Percentiles rank a stretch among this genome's conserved stretches.
Conservation (phyloP, 768 basidiomycete species). For the Pleurotus tuoliensis region DNA sequence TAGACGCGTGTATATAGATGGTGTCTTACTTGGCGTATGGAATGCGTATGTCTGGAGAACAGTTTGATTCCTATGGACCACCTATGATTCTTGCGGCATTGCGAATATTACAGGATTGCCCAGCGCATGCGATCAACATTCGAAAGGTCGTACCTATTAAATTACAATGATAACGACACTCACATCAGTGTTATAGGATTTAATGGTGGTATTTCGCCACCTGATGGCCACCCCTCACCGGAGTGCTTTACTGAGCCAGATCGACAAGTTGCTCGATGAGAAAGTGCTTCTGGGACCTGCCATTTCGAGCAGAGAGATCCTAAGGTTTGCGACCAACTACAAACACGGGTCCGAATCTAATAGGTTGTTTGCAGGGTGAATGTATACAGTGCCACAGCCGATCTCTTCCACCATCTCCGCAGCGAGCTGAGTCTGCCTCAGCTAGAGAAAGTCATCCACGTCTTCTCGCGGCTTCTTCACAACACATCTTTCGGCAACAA, state of each 20-base stretch:
- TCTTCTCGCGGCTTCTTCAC: conserved; percentile 87
- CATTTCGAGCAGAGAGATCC: conserved; percentile 79
- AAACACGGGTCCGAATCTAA: neutral
- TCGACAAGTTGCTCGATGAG: conserved; percentile 91
- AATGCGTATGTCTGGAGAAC: conserved; percentile 56
- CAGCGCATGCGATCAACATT: conserved; percentile 74
- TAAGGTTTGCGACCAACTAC: conserved; percentile 47
- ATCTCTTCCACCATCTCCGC: conserved; percentile 90
- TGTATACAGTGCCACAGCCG: conserved; percentile 86
- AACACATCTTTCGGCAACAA: conserved; percentile 77
- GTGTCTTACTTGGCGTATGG: conserved; percentile 91
- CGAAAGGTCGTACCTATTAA: conserved; percentile 56
- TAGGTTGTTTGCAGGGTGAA: conserved; percentile 46
- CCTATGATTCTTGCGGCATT: conserved; percentile 75
- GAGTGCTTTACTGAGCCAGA: conserved; percentile 70
- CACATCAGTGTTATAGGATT: conserved; percentile 51
- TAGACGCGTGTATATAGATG: conserved; percentile 45
- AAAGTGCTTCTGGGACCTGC: conserved; percentile 83
- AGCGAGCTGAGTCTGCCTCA: conserved; percentile 75
- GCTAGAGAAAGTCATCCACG: conserved; percentile 71
- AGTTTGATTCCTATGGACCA: conserved; percentile 74
- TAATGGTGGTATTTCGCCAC: conserved; percentile 91
- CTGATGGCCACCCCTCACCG: conserved; percentile 77
- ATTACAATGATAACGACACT: neutral
- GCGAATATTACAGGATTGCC: conserved; percentile 91